These are phyloP conservation scores for Amanita fuliginea DNA, from an alignment of 768 basidiomycete genomes.

Conservation along the genomic window DNA sequence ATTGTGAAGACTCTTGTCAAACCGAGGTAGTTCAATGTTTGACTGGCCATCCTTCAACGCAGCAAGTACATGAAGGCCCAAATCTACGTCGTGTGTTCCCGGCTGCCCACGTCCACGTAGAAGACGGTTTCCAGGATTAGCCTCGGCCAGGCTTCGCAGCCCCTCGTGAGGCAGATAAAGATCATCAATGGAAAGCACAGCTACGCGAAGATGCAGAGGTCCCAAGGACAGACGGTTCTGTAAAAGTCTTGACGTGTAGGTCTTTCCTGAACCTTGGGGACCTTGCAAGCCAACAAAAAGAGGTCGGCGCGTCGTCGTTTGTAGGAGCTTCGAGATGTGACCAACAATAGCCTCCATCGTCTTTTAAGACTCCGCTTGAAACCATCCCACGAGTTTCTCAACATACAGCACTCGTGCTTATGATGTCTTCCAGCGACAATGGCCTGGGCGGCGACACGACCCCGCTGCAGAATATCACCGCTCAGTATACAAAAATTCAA, in stretches of 20 bases:
- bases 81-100: slow-evolving; percentile 77
- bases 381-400: neutral
- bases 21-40: slow-evolving; percentile 55
- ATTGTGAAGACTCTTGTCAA: slow-evolving; percentile 74
- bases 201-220: slow-evolving; percentile 43
- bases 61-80: slow-evolving; percentile 45
- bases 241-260: slow-evolving; percentile 59
- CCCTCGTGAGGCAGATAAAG: slow-evolving; percentile 70
- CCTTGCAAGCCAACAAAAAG: slow-evolving; percentile 86
- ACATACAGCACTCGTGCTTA: slow-evolving; percentile 15
- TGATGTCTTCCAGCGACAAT: slow-evolving; percentile 37
- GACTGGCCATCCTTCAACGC: slow-evolving; percentile 36
- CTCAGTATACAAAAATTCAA: slow-evolving; percentile 40
- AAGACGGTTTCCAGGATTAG: slow-evolving; percentile 50
- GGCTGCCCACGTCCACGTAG: slow-evolving; percentile 84
- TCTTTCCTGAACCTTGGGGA: slow-evolving; percentile 92
- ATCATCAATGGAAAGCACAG: slow-evolving; percentile 71
- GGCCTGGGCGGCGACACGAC: slow-evolving; percentile 32
- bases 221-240: slow-evolving; percentile 27
- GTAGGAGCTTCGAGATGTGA: slow-evolving; percentile 17
- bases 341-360: neutral
- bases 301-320: slow-evolving; percentile 25
- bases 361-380: slow-evolving; percentile 3
- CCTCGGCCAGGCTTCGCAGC: slow-evolving; percentile 42
- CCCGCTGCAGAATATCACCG: slow-evolving; percentile 36